Conservation (phyloP, 345 rosid species). For the Citrus sinensis region DNA sequence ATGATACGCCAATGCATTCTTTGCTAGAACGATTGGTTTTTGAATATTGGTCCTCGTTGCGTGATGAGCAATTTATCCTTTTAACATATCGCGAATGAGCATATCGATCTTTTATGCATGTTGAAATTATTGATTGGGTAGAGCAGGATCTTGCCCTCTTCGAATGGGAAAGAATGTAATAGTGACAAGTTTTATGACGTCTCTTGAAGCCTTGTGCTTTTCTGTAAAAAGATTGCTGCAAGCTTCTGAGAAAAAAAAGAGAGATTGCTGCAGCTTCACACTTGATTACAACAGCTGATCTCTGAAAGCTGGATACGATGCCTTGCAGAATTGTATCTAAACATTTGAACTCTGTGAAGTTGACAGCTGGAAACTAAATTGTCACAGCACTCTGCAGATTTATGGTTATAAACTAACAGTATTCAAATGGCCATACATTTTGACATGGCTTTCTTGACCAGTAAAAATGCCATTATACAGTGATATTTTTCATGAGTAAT, state of each 20-base stretch:
- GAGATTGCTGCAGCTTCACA: too few species aligned
- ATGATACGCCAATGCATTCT: background rate
- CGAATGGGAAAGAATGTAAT: background rate
- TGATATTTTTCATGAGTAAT: too few species aligned
- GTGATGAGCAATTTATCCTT: background rate
- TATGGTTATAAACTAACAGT: background rate
- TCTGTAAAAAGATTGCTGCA: background rate
- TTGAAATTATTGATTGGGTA: background rate
- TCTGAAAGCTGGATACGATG: background rate
- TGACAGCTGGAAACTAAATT: background rate
- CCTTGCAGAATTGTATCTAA: too few species aligned
- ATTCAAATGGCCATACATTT: background rate
- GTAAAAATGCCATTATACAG: too few species aligned
- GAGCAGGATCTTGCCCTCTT: too few species aligned
- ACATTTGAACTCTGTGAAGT: too few species aligned
- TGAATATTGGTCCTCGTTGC: background rate
- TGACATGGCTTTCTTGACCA: too few species aligned
- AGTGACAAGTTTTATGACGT: background rate
- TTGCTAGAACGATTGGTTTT: background rate
- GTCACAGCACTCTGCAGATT: too few species aligned
- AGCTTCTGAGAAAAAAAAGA: too few species aligned
- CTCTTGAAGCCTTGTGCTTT: background rate
- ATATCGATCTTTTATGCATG: background rate
- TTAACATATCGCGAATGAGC: background rate
- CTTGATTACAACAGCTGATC: background rate